Percentiles rank a stretch among this genome's conserved stretches.
These are phyloP conservation scores for Fabrea salina DNA, from an alignment of 169 alveolate species.

Conservation along the genomic window DNA sequence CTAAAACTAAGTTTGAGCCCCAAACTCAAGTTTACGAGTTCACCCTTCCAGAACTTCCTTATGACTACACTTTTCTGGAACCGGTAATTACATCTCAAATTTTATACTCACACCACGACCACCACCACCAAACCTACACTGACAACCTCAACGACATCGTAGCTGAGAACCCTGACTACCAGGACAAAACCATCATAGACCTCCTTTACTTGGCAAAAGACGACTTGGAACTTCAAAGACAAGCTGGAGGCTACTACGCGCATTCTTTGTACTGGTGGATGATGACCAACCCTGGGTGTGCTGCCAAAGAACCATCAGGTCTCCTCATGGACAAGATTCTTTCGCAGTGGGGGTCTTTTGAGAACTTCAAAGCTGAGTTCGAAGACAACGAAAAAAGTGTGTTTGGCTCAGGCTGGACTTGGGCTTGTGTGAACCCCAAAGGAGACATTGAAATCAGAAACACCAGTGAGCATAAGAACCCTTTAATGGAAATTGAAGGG, in stretches of 20 bases:
- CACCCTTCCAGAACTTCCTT: slow-evolving; percentile 16
- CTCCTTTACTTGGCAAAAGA: slow-evolving; percentile 35
- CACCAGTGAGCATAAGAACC: slow-evolving; percentile 92
- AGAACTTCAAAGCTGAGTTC: slow-evolving; percentile 81
- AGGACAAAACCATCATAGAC: slow-evolving; percentile 37
- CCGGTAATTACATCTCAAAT: slow-evolving; percentile 53
- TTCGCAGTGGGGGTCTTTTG: slow-evolving; percentile 66
- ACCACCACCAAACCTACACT: slow-evolving; percentile 63
- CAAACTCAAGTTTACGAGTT: background rate
- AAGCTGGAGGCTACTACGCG: slow-evolving; percentile 59
- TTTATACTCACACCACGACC: slow-evolving; percentile 49
- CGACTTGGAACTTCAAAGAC: slow-evolving; percentile 38
- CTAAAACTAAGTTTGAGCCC: background rate
- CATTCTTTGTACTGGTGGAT: slow-evolving; percentile 65
- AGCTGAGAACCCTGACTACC: slow-evolving; percentile 36
- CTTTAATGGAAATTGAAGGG: slow-evolving; percentile 83
- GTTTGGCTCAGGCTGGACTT: slow-evolving; percentile 99
- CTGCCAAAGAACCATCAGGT: slow-evolving; percentile 26
- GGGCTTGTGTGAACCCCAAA: slow-evolving; percentile 91
- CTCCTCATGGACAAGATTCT: slow-evolving; percentile 28
- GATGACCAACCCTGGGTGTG: slow-evolving; percentile 48
- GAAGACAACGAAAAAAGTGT: slow-evolving; percentile 81
- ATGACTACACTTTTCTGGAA: slow-evolving; percentile 50
- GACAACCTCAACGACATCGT: slow-evolving; percentile 45
- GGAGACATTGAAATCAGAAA: slow-evolving; percentile 88